Evolutionary conservation across 2,329 filamentous ascomycete species (phyloP).

Genomic region (Biscogniauxia marginata): DNA sequence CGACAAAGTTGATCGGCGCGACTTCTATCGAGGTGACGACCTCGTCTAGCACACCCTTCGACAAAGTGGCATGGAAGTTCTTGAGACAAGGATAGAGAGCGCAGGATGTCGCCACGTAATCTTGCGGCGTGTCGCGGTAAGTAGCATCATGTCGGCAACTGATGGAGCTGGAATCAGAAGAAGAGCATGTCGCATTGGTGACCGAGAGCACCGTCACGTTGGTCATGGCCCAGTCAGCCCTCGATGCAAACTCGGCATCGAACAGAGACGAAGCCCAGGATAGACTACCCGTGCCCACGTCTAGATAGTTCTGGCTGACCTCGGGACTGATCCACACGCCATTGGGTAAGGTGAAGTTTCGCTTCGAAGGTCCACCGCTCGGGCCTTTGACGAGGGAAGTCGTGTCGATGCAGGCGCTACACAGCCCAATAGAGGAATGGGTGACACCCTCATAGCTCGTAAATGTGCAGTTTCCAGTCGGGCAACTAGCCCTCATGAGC

Average conservation of each 20-base stretch:
- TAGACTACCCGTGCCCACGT: conserved; percentile 13
- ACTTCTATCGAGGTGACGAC: conserved; percentile 12
- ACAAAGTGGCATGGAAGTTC: conserved; percentile 16
- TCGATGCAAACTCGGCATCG: conserved; percentile 13
- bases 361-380: background rate
- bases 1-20: conserved; percentile 12
- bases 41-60: conserved; percentile 12
- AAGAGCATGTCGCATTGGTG: conserved; percentile 16
- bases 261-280: conserved; percentile 16
- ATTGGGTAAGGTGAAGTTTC: conserved; percentile 22
- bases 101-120: conserved; percentile 17
- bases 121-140: conserved; percentile 1
- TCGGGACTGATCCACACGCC: conserved; percentile 16
- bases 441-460: conserved; percentile 19
- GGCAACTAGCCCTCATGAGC: conserved; percentile 18
- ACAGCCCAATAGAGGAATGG: conserved; percentile 27
- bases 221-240: conserved; percentile 9
- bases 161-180: conserved; percentile 5
- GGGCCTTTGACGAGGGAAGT: conserved; percentile 15
- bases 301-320: conserved; percentile 13
- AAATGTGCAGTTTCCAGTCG: conserved; percentile 28
- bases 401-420: conserved; percentile 25
- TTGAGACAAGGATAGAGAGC: conserved; percentile 19
- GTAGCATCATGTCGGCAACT: conserved; percentile 15
- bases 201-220: conserved; percentile 23